Conservation (phyloP, 257 asterid species). For the Leptodermis oblonga region DNA sequence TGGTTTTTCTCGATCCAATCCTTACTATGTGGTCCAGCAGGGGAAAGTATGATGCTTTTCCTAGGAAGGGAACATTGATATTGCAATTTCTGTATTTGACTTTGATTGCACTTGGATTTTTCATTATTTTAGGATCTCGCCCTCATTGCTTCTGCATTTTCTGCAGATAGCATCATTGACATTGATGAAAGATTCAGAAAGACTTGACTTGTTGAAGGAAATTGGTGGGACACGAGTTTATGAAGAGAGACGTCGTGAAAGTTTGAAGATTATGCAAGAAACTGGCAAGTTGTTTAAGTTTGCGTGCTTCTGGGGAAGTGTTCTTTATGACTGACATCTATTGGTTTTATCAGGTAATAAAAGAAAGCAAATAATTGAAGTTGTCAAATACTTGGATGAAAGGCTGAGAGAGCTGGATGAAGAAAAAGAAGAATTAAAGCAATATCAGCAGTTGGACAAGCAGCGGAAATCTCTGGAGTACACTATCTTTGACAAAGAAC, state of each 20-base stretch:
- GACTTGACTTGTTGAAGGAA: conserved; percentile 97
- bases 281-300: conserved; percentile 53
- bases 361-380: conserved; percentile 94
- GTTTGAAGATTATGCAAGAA: conserved; percentile 96
- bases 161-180: conserved; percentile 83
- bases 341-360: conserved; percentile 60
- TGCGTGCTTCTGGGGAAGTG: conserved; percentile 20
- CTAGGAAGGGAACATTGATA: background rate
- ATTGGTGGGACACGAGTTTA: conserved; percentile 99
- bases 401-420: conserved; percentile 96
- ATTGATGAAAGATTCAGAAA: conserved; percentile 92
- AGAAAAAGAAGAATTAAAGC: conserved; percentile 92
- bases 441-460: conserved; percentile 90
- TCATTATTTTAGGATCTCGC: background rate
- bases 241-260: conserved; percentile 98
- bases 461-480: conserved; percentile 91
- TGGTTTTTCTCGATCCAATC: conserved; percentile 99
- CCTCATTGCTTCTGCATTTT: conserved; percentile 34
- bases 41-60: conserved; percentile 57
- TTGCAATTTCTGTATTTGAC: conserved; percentile 12
- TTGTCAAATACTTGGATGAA: conserved; percentile 95
- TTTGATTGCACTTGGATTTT: background rate
- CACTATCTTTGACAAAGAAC: conserved; percentile 91
- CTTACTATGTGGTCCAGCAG: conserved; percentile 99
- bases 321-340: conserved; percentile 24